These are phyloP conservation scores for Periglandula ipomoeae DNA, from an alignment of 2,329 filamentous ascomycete genomes.

Conservation along the genomic window DNA sequence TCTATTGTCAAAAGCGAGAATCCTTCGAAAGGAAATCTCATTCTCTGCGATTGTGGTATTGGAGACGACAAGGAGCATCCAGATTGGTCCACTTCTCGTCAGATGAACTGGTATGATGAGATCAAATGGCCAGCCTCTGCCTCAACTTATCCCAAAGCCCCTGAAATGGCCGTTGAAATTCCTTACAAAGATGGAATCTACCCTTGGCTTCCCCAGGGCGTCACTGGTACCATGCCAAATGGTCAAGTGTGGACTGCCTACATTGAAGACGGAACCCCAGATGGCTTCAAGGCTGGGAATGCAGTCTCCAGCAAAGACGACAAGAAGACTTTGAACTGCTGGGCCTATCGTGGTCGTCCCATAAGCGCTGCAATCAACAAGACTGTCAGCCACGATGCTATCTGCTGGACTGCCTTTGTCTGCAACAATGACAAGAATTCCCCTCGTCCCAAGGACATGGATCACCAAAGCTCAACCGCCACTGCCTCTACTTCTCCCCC, in stretches of 20 bases:
- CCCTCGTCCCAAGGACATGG: constrained; percentile 27
- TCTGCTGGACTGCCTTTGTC: constrained; percentile 32
- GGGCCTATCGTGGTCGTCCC: constrained; percentile 31
- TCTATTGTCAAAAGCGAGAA: constrained; percentile 15
- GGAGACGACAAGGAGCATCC: constrained; percentile 30
- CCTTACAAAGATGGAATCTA: constrained; percentile 29
- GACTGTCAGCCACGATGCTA: constrained; percentile 26
- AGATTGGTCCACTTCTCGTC: constrained; percentile 33
- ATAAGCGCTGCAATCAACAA: constrained; percentile 29
- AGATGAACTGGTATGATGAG: constrained; percentile 34
- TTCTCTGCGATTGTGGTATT: constrained; percentile 33
- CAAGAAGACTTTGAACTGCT: constrained; percentile 30
- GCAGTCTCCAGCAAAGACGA: constrained; percentile 31
- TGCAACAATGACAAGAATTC: constrained; percentile 27
- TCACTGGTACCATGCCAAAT: constrained; percentile 28
- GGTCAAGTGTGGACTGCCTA: constrained; percentile 32
- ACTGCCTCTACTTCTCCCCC: constrained; percentile 23
- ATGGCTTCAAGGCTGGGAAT: constrained; percentile 30
- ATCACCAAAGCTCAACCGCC: constrained; percentile 24
- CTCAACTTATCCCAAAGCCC: constrained; percentile 25
- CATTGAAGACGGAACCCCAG: constrained; percentile 31
- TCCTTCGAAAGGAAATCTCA: constrained; percentile 25
- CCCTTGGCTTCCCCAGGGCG: constrained; percentile 28
- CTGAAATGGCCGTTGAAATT: constrained; percentile 30
- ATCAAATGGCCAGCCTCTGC: constrained; percentile 26